Evolutionary conservation across 139 green algal species (phyloP), one percentile per base, ranked within the genome.

Genomic region (Dunaliella primolecta): DNA sequence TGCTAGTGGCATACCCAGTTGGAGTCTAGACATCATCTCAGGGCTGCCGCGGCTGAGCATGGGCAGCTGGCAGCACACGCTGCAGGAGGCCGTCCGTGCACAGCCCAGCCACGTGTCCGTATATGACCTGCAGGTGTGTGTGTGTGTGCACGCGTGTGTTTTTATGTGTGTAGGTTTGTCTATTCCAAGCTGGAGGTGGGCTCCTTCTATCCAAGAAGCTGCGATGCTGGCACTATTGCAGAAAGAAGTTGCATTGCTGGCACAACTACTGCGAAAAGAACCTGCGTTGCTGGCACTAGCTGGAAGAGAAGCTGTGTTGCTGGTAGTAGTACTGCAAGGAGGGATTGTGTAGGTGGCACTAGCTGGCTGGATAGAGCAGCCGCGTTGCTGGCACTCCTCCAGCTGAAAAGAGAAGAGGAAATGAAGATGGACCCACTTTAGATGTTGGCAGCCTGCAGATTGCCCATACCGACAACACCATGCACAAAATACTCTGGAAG

Each of bases 61-160:
- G 57, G 89, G 92, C 25, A 21, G 24, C 7, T 99, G 96, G 96
- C 74, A 89, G 55, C 24, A 88, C 27, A 93, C 91, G 0, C 81
- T 99, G 82, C 24, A 89, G 15, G 31, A 84, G 20, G 94, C 95
- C 1, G 74, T 98, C 0, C 89, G 83, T 3, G 89, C 90, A 1
- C 55, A 33, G 24, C 95, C 97, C 1, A 36, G 86, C 70, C 97
- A 99, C 90, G 84, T 99, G 7, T 98, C 94, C 7, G 91, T 97
- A 25, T 99, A 99, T 85, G 97, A 99, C 91, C 90, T 99, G 29
- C 97, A 99, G 92, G 92, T 72, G 15, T 31, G 83, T 78, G 55
- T 11, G n/a, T n/a, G n/a, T n/a, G n/a, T n/a, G n/a, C n/a, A n/a
- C n/a, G n/a, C n/a, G n/a, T n/a, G n/a, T n/a, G n/a, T n/a, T n/a